These are phyloP conservation scores for Grifola frondosa DNA, from an alignment of 1,284 basidiomycete genomes.

Conservation along the genomic window DNA sequence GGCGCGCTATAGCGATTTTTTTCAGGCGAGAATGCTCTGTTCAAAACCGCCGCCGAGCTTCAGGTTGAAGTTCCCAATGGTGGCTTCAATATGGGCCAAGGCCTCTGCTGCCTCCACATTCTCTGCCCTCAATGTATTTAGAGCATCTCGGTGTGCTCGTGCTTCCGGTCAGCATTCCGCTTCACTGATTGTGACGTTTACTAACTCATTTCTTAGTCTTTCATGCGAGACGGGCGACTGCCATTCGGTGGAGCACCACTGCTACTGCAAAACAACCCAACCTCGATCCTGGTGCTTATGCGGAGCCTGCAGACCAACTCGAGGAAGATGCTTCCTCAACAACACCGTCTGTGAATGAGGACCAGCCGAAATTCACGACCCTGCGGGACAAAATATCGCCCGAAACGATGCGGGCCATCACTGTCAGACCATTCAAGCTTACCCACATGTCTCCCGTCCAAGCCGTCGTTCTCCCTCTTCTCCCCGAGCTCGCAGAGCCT, in stretches of 20 bases:
- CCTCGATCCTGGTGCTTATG: too few relatives aligned
- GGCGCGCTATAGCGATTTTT: constrained; percentile 15
- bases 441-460: constrained; percentile 85
- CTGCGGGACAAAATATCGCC: constrained; percentile 43
- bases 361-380: constrained; percentile 37
- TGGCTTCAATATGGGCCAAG: constrained; percentile 21
- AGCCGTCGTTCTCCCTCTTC: constrained; percentile 69
- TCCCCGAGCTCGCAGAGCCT: constrained; percentile 57
- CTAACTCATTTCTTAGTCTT: not conserved
- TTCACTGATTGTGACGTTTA: too few relatives aligned
- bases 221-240: not conserved
- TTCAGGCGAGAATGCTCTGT: constrained; percentile 6
- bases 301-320: too few relatives aligned
- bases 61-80: constrained; percentile 19
- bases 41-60: constrained; percentile 13
- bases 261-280: too few relatives aligned
- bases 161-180: too few relatives aligned
- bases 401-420: constrained; percentile 65
- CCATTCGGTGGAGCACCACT: constrained; percentile 3
- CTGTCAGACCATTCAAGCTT: constrained; percentile 68
- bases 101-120: too few relatives aligned
- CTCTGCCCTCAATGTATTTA: constrained; percentile 11
- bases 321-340: not conserved
- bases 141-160: constrained; percentile 4
- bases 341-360: constrained; percentile 5